Evolutionary conservation across 2,329 filamentous ascomycete species (phyloP).

Genomic region (Alternaria sp.): DNA sequence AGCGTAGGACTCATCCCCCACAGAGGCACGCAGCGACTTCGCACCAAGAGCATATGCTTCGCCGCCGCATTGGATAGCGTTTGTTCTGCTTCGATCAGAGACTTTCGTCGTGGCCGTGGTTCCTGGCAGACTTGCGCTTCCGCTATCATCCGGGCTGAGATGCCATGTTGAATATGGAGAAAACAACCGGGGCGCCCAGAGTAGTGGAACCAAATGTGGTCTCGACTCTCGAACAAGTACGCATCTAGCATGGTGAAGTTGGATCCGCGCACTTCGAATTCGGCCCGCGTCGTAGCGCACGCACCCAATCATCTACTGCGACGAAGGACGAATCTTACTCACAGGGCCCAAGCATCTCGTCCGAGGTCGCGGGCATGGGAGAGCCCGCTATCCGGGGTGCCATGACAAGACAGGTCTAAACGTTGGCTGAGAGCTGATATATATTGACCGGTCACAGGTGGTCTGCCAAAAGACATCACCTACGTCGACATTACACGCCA

Average conservation of each 20-base stretch:
- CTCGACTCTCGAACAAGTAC: slow-evolving; percentile 16
- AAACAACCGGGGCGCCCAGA: slow-evolving; percentile 8
- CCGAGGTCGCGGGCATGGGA: slow-evolving; percentile 9
- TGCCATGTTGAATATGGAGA: slow-evolving; percentile 12
- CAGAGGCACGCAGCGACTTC: background rate
- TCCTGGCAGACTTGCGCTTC: background rate
- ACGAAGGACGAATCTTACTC: slow-evolving; percentile 4
- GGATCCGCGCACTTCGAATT: background rate
- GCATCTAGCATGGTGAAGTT: slow-evolving; percentile 1
- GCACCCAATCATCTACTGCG: slow-evolving; percentile 4
- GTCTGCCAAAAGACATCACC: background rate
- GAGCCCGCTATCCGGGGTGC: slow-evolving; percentile 11
- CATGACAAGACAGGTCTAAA: slow-evolving; percentile 11
- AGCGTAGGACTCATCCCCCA: slow-evolving; percentile 1
- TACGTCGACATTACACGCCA: slow-evolving; percentile 9
- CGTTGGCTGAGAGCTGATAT: slow-evolving; percentile 9
- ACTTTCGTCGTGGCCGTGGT: background rate
- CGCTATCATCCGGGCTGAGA: slow-evolving; percentile 6
- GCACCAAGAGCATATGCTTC: background rate
- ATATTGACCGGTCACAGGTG: background rate
- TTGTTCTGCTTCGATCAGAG: background rate
- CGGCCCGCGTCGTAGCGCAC: slow-evolving; percentile 3
- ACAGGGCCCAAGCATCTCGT: slow-evolving; percentile 3
- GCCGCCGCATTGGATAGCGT: background rate
- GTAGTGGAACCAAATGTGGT: slow-evolving; percentile 1